Percentiles rank a stretch among this genome's conserved stretches.
These are phyloP conservation scores for Calonectria henricotiae DNA, from an alignment of 2,329 filamentous ascomycete genomes.

Conservation along the genomic window DNA sequence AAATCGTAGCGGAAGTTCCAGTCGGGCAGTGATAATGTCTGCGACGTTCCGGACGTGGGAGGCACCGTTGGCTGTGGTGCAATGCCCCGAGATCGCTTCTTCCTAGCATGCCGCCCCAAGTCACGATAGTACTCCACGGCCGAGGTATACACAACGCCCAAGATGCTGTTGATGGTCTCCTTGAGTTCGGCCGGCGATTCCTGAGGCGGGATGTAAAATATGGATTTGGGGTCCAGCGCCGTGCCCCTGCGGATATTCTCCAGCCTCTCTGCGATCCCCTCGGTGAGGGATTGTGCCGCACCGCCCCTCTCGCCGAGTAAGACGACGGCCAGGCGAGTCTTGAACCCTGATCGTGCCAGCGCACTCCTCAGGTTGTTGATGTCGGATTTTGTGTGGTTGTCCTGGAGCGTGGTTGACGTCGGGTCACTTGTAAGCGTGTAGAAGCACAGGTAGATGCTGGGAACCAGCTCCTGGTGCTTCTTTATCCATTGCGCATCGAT, in stretches of 20 bases:
- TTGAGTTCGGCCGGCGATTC: constrained; percentile 81
- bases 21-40: constrained; percentile 86
- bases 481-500: constrained; percentile 86
- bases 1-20: constrained; percentile 98
- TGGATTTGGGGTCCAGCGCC: constrained; percentile 85
- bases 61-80: constrained; percentile 87
- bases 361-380: constrained; percentile 84
- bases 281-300: constrained; percentile 68
- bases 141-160: constrained; percentile 80
- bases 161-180: constrained; percentile 81
- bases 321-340: constrained; percentile 83
- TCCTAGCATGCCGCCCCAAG: constrained; percentile 89
- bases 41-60: constrained; percentile 87
- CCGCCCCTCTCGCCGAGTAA: constrained; percentile 55
- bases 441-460: constrained; percentile 85
- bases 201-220: constrained; percentile 87
- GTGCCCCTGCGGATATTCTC: constrained; percentile 85
- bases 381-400: constrained; percentile 90
- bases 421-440: constrained; percentile 83
- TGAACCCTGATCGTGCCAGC: constrained; percentile 80
- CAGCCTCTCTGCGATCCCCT: constrained; percentile 79
- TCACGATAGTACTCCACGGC: constrained; percentile 95
- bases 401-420: constrained; percentile 82
- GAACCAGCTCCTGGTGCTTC: constrained; percentile 90
- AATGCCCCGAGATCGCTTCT: constrained; percentile 86